Percentiles rank a stretch among this genome's conserved stretches.
These are phyloP conservation scores for Venturia pyrina DNA, from an alignment of 2,329 filamentous ascomycete species.

Conservation along the genomic window DNA sequence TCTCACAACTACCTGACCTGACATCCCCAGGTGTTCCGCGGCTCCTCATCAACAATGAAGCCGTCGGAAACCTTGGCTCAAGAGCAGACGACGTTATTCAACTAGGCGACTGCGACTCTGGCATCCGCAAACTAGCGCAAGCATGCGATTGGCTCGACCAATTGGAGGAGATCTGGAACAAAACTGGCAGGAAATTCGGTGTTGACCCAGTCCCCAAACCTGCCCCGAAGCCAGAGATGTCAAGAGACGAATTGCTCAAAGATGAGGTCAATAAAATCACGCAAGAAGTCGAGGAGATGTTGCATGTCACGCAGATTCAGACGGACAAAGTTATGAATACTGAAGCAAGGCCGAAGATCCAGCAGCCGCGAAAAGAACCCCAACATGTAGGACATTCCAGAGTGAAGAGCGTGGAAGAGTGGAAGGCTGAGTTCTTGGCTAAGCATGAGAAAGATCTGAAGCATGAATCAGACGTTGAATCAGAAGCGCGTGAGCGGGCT, in stretches of 20 bases:
- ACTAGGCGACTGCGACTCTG: constrained; percentile 73
- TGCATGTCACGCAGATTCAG: constrained; percentile 23
- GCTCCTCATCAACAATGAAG: constrained; percentile 78
- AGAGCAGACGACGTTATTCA: constrained; percentile 75
- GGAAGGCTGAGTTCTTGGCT: neutral
- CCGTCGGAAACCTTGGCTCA: constrained; percentile 67
- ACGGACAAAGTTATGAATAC: neutral
- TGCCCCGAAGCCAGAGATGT: constrained; percentile 28
- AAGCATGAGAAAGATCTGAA: neutral
- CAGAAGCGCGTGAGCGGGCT: neutral
- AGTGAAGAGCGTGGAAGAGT: neutral
- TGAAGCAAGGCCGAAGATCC: neutral
- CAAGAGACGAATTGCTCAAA: constrained; percentile 45
- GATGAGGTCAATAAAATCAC: constrained; percentile 50
- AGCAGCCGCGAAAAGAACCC: neutral
- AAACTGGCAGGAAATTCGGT: constrained; percentile 50
- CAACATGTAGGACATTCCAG: neutral
- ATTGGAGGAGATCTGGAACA: constrained; percentile 65
- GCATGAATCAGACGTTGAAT: neutral
- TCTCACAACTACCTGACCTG: constrained; percentile 66
- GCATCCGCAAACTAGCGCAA: constrained; percentile 67
- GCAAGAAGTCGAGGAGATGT: constrained; percentile 45
- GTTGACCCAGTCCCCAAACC: constrained; percentile 34
- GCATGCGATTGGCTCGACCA: constrained; percentile 80
- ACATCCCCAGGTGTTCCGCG: constrained; percentile 56